Conservation (phyloP, 2,329 filamentous ascomycete species). For the Aspergillus luchuensis region DNA sequence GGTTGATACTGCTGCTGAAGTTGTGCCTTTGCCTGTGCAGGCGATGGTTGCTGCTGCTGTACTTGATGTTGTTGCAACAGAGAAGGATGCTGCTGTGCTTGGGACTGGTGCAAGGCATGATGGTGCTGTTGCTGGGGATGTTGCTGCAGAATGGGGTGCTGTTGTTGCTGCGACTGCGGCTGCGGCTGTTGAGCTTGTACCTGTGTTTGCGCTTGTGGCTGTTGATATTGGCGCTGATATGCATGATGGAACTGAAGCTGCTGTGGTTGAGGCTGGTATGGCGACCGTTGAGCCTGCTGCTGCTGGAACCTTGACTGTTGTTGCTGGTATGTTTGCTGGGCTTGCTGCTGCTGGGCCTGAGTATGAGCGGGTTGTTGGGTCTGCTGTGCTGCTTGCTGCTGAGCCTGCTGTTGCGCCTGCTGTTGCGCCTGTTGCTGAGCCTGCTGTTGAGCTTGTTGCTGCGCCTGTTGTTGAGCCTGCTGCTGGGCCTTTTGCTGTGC, state of each 20-base stretch:
- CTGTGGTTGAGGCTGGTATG: constrained; percentile 16
- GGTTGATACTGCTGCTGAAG: constrained; percentile 6
- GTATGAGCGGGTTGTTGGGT: constrained; percentile 12
- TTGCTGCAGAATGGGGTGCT: constrained; percentile 11
- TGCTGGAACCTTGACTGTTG: constrained; percentile 21
- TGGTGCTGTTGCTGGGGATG: constrained; percentile 24
- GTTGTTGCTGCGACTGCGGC: constrained; percentile 19
- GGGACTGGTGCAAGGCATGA: constrained; percentile 21
- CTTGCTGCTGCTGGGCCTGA: constrained; percentile 18
- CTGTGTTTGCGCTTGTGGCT: constrained; percentile 21
- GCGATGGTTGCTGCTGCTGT: constrained; percentile 12
- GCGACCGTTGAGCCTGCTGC: constrained; percentile 21
- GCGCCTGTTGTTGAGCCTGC: background rate
- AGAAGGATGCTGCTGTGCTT: constrained; percentile 25
- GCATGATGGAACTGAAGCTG: constrained; percentile 12
- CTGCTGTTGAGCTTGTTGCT: constrained; percentile 10
- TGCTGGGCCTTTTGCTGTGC: background rate
- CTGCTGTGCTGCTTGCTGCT: constrained; percentile 10
- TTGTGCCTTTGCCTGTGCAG: constrained; percentile 3
- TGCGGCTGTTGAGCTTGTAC: constrained; percentile 19
- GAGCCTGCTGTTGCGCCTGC: constrained; percentile 20
- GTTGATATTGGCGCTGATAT: constrained; percentile 13
- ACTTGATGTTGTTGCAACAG: constrained; percentile 22
- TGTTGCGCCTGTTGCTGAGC: constrained; percentile 10
- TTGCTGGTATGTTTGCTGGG: constrained; percentile 19